Evolutionary conservation across 2,329 filamentous ascomycete genomes (phyloP).

Genomic region (Beauveria sp.): DNA sequence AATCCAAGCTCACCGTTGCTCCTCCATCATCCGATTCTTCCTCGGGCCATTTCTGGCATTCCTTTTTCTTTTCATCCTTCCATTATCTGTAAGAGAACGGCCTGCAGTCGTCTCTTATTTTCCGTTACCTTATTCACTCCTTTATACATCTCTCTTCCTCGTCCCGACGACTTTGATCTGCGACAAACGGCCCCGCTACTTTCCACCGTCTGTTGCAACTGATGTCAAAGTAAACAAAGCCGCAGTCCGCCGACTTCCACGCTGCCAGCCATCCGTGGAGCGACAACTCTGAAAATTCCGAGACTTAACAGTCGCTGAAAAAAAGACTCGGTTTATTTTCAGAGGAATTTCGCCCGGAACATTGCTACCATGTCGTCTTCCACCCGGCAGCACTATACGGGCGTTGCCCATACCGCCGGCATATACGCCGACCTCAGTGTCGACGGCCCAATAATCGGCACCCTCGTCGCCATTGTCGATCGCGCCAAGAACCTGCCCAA

Average conservation of each 20-base stretch:
- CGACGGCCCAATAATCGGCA: slow-evolving; percentile 89
- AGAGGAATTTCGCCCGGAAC: too few relatives aligned
- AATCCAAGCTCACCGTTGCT: not conserved
- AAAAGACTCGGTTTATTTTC: not conserved
- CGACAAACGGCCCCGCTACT: slow-evolving; percentile 2
- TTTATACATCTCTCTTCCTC: not conserved
- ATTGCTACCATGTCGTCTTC: slow-evolving; percentile 41
- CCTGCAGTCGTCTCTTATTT: not conserved
- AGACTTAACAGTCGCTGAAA: not conserved
- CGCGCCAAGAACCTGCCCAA: slow-evolving; percentile 96
- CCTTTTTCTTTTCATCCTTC: not conserved
- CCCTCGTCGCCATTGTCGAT: slow-evolving; percentile 85
- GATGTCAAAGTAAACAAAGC: slow-evolving; percentile 12
- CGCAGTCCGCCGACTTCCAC: not conserved
- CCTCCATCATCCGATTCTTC: slow-evolving; percentile 1
- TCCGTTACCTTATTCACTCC: not conserved
- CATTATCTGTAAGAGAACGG: not conserved
- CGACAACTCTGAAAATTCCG: not conserved
- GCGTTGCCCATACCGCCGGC: slow-evolving; percentile 66
- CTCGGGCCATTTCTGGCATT: not conserved
- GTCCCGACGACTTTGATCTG: not conserved
- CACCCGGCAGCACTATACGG: not conserved
- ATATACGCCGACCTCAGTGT: slow-evolving; percentile 92
- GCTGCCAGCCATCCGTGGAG: not conserved
- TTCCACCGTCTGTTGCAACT: not conserved